Evolutionary conservation across 768 basidiomycete genomes (phyloP), one percentile per base, ranked within the genome.

Genomic region (Termitomyces sp.): DNA sequence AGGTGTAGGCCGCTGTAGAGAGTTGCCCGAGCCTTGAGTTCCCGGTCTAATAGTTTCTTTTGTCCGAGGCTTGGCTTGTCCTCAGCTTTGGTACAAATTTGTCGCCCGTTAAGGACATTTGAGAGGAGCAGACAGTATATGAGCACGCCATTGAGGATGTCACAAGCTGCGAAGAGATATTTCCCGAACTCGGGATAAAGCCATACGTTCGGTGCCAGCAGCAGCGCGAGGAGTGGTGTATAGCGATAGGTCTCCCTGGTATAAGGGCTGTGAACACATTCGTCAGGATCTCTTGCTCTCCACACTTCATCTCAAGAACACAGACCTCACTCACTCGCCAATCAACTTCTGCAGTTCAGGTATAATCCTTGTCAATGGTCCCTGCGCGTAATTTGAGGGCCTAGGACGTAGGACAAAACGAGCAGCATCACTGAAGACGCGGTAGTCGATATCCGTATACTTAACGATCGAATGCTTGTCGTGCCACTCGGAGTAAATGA

Each of bases 391-490:
- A 66, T 87, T 88, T 30, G 63, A 71, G 43, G 77, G 69, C n/a
- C 73, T 65, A 40, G 86, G 82, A 49, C 77, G 67, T 30, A 84
- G 70, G 35, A 92, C 67, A 68, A 91, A 93, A 44, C 74, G 76
- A 1, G 94, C 87, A 4, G 97, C 97, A 71, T 98, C 96, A 49
- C 84, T 90, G 77, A 98, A 97, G 65, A 99, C 96, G 40, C 86
- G 82, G 72, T 98, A 98, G 74, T 99, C 97, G 64, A 98, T 81
- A 72, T 99, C 97, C n/a, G 97, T 98, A 70, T 98, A 99, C 72
- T 95, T 95, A 26, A 98, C 86, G 33, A 84, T 71, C 1, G 90
- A 91, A 64, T 76, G 85, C 16, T 83, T 82, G 66, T 97, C 94
- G 60, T 95, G 93, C 85, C 91, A 93, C 74, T 91, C 90, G 68